These are phyloP conservation scores for Sclerotinia minor DNA, from an alignment of 2,329 filamentous ascomycete species.

Conservation along the genomic window DNA sequence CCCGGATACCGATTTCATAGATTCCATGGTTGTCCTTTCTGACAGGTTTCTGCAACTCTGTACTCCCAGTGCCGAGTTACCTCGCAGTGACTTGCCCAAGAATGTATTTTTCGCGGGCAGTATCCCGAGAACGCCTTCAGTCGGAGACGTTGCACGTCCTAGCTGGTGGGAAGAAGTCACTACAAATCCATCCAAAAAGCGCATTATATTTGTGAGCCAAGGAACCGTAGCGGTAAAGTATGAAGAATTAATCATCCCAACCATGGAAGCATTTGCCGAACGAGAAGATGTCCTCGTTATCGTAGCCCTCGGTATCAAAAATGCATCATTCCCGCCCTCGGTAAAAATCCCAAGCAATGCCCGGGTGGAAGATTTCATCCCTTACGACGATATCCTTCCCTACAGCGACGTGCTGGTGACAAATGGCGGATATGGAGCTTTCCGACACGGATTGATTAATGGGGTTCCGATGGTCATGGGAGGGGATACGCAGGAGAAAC, in stretches of 20 bases:
- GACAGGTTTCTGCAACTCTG: conserved; percentile 13
- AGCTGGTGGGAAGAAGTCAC: conserved; percentile 49
- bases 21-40: conserved; percentile 27
- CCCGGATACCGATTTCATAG: conserved; percentile 23
- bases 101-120: background rate
- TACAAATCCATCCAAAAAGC: conserved; percentile 42
- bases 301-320: conserved; percentile 36
- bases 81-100: background rate
- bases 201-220: conserved; percentile 43
- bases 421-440: conserved; percentile 43
- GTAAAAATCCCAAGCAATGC: conserved; percentile 39
- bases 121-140: background rate
- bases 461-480: conserved; percentile 43
- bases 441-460: conserved; percentile 40
- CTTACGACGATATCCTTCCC: conserved; percentile 43
- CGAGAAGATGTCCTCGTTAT: conserved; percentile 41
- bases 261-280: conserved; percentile 41
- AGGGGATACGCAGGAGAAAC: conserved; percentile 42
- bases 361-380: conserved; percentile 42
- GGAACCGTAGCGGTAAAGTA: conserved; percentile 41
- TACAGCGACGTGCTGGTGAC: conserved; percentile 42
- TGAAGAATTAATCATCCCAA: conserved; percentile 42
- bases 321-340: conserved; percentile 37
- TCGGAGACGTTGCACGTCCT: conserved; percentile 36
- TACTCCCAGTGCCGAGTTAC: background rate